Percentiles rank a stretch among this genome's conserved stretches.
phyloP scores from a whole-genome alignment of 2,329 filamentous ascomycete genomes.

The Arthrobotrys sinensis region DNA sequence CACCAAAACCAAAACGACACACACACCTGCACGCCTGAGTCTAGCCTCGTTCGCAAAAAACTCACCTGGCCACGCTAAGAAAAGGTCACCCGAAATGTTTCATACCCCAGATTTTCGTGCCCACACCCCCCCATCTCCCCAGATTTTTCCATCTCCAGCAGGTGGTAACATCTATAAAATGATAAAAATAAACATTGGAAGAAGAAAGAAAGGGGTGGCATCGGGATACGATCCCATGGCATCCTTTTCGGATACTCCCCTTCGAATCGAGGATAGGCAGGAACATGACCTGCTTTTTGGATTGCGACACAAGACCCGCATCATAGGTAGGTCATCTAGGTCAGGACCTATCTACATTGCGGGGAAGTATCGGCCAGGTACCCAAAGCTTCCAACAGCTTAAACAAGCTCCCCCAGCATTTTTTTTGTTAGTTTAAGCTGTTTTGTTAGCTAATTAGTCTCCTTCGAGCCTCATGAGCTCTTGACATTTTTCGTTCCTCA shows the following conservation, averaged over 20 bases:
- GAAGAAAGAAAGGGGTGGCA: background rate
- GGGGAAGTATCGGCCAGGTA: slow-evolving; percentile 22
- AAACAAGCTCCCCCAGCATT: slow-evolving; percentile 1
- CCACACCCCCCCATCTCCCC: background rate
- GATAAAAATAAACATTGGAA: background rate
- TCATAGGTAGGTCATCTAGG: slow-evolving; percentile 10
- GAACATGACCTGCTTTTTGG: slow-evolving; percentile 28
- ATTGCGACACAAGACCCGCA: slow-evolving; percentile 3
- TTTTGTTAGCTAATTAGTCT: slow-evolving; percentile 13
- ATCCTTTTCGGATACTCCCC: slow-evolving; percentile 1
- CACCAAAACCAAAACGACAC: background rate
- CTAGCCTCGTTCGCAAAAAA: slow-evolving; percentile 14
- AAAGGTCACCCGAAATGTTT: slow-evolving; percentile 36
- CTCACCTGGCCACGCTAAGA: slow-evolving; percentile 19
- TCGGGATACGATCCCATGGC: slow-evolving; percentile 1
- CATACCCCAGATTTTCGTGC: slow-evolving; percentile 29
- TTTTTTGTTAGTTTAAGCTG: background rate
- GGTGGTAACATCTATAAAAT: background rate
- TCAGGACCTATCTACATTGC: background rate
- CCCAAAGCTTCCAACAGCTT: slow-evolving; percentile 6
- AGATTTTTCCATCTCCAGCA: slow-evolving; percentile 14
- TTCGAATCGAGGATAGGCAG: slow-evolving; percentile 33
- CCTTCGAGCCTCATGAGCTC: slow-evolving; percentile 44
- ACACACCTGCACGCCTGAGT: background rate
- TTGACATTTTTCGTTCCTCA: background rate